phyloP scores from a whole-genome alignment of 371 early-diverging fungal genomes.

The Zychaea mexicana region DNA sequence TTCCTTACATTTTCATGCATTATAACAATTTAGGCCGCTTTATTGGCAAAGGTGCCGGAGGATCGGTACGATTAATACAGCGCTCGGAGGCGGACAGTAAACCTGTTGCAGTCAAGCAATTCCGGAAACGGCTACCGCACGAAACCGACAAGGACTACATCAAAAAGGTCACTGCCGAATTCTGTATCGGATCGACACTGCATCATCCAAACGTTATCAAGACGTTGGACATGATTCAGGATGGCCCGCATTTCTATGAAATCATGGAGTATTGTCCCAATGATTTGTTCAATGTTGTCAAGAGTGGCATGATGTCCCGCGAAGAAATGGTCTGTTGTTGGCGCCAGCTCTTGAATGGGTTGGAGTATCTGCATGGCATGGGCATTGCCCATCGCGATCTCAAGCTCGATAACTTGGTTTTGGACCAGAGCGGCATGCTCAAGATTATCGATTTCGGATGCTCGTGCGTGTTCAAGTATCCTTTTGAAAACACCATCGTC shows the following conservation, averaged over 20 bases:
- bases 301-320: constrained; percentile 64
- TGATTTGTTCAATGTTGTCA: constrained; percentile 77
- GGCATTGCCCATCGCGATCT: constrained; percentile 90
- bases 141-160: constrained; percentile 80
- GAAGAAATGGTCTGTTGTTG: constrained; percentile 75
- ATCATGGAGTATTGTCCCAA: constrained; percentile 85
- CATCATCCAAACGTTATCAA: constrained; percentile 88
- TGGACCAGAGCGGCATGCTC: constrained; percentile 69
- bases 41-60: constrained; percentile 79
- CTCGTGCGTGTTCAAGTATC: constrained; percentile 74
- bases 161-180: constrained; percentile 86
- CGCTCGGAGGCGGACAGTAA: constrained; percentile 64
- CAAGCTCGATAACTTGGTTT: constrained; percentile 85
- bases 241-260: constrained; percentile 62
- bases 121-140: constrained; percentile 64
- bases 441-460: constrained; percentile 96
- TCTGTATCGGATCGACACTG: constrained; percentile 79
- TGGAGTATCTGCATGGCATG: constrained; percentile 70
- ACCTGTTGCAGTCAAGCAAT: constrained; percentile 82
- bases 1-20: not conserved
- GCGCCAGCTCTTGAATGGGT: constrained; percentile 74
- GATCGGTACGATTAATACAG: constrained; percentile 70
- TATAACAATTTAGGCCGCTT: constrained; percentile 45
- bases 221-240: constrained; percentile 81
- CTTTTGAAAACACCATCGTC: constrained; percentile 60